A percentile compares a stretch with the other conserved stretches of the same genome.
These are phyloP conservation scores for Ceratobasidium papillatum DNA, from an alignment of 1,284 basidiomycete genomes.

Conservation along the genomic window DNA sequence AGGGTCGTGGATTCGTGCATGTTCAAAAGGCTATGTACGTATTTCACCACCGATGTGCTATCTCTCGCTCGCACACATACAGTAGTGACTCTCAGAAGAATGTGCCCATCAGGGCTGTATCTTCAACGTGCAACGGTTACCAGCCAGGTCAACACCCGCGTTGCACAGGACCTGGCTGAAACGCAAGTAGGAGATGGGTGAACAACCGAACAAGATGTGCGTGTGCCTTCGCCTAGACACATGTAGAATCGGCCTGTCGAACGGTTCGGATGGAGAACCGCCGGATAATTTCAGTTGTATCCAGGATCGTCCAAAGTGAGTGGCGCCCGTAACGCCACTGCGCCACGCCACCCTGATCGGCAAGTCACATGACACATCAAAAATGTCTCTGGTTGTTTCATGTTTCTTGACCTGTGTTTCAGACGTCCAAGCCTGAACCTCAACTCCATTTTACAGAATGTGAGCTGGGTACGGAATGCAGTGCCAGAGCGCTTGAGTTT, in stretches of 20 bases:
- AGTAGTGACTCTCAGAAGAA: neutral
- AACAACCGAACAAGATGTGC: constrained; percentile 1
- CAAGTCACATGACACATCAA: constrained; percentile 33
- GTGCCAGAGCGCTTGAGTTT: neutral
- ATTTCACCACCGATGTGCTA: constrained; percentile 11
- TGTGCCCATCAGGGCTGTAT: constrained; percentile 37
- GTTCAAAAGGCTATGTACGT: constrained; percentile 21
- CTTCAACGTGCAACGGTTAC: constrained; percentile 11
- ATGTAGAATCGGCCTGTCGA: neutral
- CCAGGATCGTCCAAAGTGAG: neutral
- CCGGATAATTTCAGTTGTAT: neutral
- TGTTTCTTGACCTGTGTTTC: constrained; percentile 10
- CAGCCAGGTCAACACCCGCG: neutral
- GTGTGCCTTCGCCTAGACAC: neutral
- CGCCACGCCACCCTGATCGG: constrained; percentile 37
- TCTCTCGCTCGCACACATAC: constrained; percentile 4
- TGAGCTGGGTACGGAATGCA: neutral
- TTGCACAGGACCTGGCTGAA: constrained; percentile 17
- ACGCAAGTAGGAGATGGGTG: neutral
- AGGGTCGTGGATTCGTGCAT: neutral
- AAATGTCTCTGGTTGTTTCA: constrained; percentile 12
- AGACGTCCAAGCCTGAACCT: neutral
- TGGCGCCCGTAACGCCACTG: constrained; percentile 22
- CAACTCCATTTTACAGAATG: neutral
- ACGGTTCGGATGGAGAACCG: neutral